phyloP scores from a whole-genome alignment of 2,329 filamentous ascomycete species.

The Apiospora arundinis region DNA sequence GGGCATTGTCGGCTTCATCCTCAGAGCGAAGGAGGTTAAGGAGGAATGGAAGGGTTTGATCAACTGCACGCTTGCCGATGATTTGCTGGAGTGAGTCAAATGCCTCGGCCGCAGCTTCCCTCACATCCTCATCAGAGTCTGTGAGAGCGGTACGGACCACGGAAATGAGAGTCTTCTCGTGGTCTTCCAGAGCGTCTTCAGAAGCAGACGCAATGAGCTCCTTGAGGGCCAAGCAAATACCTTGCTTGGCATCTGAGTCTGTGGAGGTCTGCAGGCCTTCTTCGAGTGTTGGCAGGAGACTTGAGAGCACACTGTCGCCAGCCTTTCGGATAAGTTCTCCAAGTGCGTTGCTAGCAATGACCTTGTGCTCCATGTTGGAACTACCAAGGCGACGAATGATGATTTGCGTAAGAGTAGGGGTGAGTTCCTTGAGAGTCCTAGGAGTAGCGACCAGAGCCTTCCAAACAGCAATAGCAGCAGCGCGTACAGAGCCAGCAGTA shows the following conservation, averaged over 20 bases:
- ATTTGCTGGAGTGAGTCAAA: slow-evolving; percentile 95
- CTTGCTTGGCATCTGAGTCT: slow-evolving; percentile 92
- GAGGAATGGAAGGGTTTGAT: slow-evolving; percentile 92
- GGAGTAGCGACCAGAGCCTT: slow-evolving; percentile 95
- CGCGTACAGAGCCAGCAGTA: slow-evolving; percentile 88
- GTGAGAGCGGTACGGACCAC: slow-evolving; percentile 93
- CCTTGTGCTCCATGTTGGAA: slow-evolving; percentile 97
- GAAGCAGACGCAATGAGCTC: slow-evolving; percentile 92
- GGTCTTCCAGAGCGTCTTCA: slow-evolving; percentile 86
- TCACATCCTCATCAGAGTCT: slow-evolving; percentile 86
- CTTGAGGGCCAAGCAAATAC: slow-evolving; percentile 94
- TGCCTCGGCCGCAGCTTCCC: slow-evolving; percentile 94
- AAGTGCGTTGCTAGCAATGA: slow-evolving; percentile 95
- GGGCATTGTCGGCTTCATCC: slow-evolving; percentile 86
- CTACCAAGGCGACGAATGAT: slow-evolving; percentile 93
- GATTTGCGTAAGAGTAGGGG: slow-evolving; percentile 92
- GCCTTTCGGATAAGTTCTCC: slow-evolving; percentile 97
- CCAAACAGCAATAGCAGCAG: slow-evolving; percentile 92
- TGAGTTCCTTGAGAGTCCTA: slow-evolving; percentile 90
- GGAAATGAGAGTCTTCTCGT: slow-evolving; percentile 93
- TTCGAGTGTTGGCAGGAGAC: slow-evolving; percentile 87
- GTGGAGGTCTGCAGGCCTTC: slow-evolving; percentile 87
- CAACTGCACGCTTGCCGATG: slow-evolving; percentile 90
- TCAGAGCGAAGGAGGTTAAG: slow-evolving; percentile 88
- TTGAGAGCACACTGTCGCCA: slow-evolving; percentile 89